phyloP scores from a whole-genome alignment of 345 rosid species.

The Nasturtium officinale region DNA sequence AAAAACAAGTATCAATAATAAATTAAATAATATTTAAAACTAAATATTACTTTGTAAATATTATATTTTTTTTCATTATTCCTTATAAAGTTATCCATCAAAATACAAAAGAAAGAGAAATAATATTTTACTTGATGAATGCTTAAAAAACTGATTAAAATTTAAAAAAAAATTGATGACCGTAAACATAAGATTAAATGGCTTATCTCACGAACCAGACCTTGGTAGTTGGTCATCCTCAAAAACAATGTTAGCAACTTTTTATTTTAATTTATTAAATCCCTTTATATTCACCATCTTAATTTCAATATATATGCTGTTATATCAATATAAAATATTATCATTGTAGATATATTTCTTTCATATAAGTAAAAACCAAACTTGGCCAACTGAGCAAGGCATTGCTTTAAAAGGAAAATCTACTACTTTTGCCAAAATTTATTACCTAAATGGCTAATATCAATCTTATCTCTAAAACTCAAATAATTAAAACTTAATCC shows the following conservation, averaged over 20 bases:
- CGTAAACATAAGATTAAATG: no score
- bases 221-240: background rate
- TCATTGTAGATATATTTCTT: background rate
- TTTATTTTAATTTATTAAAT: background rate
- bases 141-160: no score
- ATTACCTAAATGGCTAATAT: background rate
- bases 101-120: no score
- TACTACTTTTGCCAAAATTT: conserved; percentile 7
- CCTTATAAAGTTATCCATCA: no score
- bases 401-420: background rate
- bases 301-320: background rate
- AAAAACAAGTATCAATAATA: no score
- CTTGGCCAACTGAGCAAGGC: conserved; percentile 16
- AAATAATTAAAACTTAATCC: no score
- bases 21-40: no score
- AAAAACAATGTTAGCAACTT: background rate
- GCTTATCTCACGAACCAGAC: no score
- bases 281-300: background rate
- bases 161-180: no score
- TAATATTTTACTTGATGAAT: no score
- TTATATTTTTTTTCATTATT: no score
- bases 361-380: conserved; percentile 1
- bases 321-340: background rate
- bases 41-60: no score
- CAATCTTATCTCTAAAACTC: background rate